Evolutionary conservation across 371 early-diverging fungal genomes (phyloP), one percentile per base, ranked within the genome.

Genomic region (Sporodiniella umbellata): DNA sequence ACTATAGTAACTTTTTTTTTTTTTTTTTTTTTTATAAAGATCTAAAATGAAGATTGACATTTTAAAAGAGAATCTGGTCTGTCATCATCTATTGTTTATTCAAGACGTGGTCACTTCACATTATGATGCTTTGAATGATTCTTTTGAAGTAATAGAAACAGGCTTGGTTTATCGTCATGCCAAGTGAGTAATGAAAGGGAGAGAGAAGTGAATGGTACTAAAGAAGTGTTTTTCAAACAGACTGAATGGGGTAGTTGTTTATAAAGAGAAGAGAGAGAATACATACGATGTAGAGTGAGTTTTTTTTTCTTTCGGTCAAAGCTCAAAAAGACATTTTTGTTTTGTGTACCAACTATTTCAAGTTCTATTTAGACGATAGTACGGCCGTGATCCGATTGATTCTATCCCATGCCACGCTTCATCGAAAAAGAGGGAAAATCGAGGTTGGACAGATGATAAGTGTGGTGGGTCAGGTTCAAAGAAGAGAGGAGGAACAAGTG

Each of bases 201-300:
- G 23, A 37, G 5, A 25, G 37, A 23, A 37, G 10, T 18, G 7
- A 47, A 31, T 12, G 7, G 14, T 46, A n/a, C n/a, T n/a, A n/a
- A n/a, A n/a, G n/a, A n/a, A n/a, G n/a, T 28, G 30, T 8, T 22
- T 26, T 21, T 35, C 35, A 17, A 35, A 19, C 38, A 60, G 60
- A 28, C 38, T 60, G 37, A 60, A 54, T 51, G 60, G 60, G 6
- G 33, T 60, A 30, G 25, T 60, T 24, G 60, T 60, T 19, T 33
- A 45, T 48, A 44, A 50, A 17, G 24, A 51, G 37, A 11, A 47
- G 23, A 17, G 35, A 30, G 19, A 33, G 21, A 18, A 42, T n/a
- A 47, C 45, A 42, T 8, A 43, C 24, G 17, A 42, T 37, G 23
- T 60, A 26, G 54, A 55, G 60, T 45, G 54, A 60, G 60, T 54